These are phyloP conservation scores for Tylopilus balloui DNA, from an alignment of 768 basidiomycete species.

Conservation along the genomic window DNA sequence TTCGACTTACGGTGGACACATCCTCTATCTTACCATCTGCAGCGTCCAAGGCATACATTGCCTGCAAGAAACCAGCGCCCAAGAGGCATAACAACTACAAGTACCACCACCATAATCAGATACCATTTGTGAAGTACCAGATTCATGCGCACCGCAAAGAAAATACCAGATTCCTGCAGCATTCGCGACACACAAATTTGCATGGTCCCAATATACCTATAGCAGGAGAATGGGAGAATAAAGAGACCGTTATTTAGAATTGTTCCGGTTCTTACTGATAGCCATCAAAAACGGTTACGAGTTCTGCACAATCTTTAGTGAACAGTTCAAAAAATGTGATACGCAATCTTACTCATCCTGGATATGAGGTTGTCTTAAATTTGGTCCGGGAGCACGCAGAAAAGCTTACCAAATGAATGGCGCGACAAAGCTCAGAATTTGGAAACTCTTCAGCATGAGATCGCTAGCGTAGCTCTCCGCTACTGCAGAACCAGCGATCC, in stretches of 20 bases:
- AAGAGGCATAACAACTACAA: constrained; percentile 74
- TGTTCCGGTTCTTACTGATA: constrained; percentile 51
- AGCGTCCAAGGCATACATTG: constrained; percentile 84
- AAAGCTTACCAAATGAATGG: constrained; percentile 77
- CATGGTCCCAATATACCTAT: constrained; percentile 84
- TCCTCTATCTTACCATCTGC: constrained; percentile 75
- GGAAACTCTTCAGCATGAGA: constrained; percentile 70
- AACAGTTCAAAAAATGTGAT: neutral
- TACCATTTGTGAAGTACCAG: neutral
- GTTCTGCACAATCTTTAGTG: constrained; percentile 40
- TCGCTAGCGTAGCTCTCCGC: constrained; percentile 33
- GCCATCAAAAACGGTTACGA: constrained; percentile 78
- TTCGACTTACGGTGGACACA: constrained; percentile 40
- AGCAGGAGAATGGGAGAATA: neutral
- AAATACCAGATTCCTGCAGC: constrained; percentile 89
- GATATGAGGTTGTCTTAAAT: neutral
- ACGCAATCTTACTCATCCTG: constrained; percentile 72
- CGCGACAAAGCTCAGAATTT: constrained; percentile 81
- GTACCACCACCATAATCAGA: neutral
- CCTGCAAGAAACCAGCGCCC: constrained; percentile 80
- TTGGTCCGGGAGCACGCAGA: neutral
- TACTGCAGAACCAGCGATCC: constrained; percentile 51
- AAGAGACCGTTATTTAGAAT: neutral
- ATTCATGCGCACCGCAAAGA: constrained; percentile 65
- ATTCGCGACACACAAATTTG: constrained; percentile 92